Conservation (phyloP, 2,329 filamentous ascomycete genomes). For the Penicillium sp. region DNA sequence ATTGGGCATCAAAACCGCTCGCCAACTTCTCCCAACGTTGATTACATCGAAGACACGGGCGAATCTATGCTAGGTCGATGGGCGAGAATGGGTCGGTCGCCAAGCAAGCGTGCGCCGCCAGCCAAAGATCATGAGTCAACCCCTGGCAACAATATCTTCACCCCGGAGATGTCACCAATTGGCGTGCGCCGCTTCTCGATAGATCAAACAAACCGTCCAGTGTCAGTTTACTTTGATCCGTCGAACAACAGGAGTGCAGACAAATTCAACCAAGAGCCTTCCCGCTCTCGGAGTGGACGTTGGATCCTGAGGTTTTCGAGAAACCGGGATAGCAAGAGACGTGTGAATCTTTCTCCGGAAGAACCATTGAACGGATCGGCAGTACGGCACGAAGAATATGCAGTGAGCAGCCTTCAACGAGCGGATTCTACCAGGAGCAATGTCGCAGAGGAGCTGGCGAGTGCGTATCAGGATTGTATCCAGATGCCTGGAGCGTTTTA, state of each 20-base stretch:
- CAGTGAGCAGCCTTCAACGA: slow-evolving; percentile 12
- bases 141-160: neutral
- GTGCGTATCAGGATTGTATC: slow-evolving; percentile 27
- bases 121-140: neutral
- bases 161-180: neutral
- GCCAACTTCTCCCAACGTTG: neutral
- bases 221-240: slow-evolving; percentile 3
- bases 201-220: neutral
- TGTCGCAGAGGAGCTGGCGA: slow-evolving; percentile 21
- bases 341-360: slow-evolving; percentile 7
- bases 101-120: neutral
- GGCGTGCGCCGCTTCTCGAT: neutral
- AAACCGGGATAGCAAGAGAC: slow-evolving; percentile 10
- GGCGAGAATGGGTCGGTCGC: neutral
- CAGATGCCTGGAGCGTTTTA: slow-evolving; percentile 27
- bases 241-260: neutral
- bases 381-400: slow-evolving; percentile 11
- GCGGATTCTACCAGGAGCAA: slow-evolving; percentile 18
- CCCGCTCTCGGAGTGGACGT: slow-evolving; percentile 12
- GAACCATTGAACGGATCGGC: slow-evolving; percentile 13
- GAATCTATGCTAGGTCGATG: slow-evolving; percentile 1
- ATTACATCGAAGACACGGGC: slow-evolving; percentile 6
- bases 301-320: slow-evolving; percentile 18
- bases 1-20: neutral
- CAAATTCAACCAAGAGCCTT: neutral